These are phyloP conservation scores for Lactarius pseudohatsudake DNA, from an alignment of 768 basidiomycete species.

Conservation along the genomic window DNA sequence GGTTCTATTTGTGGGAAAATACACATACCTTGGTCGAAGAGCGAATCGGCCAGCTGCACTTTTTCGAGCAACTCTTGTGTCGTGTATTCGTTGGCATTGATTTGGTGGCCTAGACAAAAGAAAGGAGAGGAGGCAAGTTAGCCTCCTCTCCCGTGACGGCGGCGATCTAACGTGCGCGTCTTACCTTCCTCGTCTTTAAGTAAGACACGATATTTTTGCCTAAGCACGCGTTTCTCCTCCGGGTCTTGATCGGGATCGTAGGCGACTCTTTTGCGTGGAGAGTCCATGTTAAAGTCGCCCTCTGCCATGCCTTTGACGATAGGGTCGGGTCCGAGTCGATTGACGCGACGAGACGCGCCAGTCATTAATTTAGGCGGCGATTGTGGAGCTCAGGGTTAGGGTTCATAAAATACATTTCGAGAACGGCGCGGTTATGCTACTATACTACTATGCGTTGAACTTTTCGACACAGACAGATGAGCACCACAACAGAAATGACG, in stretches of 20 bases:
- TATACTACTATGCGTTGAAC: slow-evolving; percentile 32
- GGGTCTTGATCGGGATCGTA: slow-evolving; percentile 88
- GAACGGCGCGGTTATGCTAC: slow-evolving; percentile 13
- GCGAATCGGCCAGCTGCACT: slow-evolving; percentile 55
- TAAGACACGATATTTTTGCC: slow-evolving; percentile 70
- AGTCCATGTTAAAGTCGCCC: slow-evolving; percentile 19
- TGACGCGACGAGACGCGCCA: slow-evolving; percentile 7
- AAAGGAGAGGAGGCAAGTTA: slow-evolving; percentile 8
- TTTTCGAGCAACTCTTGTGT: slow-evolving; percentile 56
- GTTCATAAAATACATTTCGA: slow-evolving; percentile 28
- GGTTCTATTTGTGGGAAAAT: neutral
- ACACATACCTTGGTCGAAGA: slow-evolving; percentile 61
- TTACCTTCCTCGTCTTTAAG: slow-evolving; percentile 41
- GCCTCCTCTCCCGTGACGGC: neutral
- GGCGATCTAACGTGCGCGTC: slow-evolving; percentile 4
- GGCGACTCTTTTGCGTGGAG: slow-evolving; percentile 37
- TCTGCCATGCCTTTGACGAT: slow-evolving; percentile 22
- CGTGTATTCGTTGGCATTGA: slow-evolving; percentile 55
- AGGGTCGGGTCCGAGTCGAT: neutral
- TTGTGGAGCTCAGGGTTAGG: slow-evolving; percentile 19
- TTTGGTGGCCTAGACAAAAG: slow-evolving; percentile 37
- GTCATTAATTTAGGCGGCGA: slow-evolving; percentile 3
- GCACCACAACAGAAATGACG: neutral
- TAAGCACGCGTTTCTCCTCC: slow-evolving; percentile 70
- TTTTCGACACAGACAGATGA: slow-evolving; percentile 7